Evolutionary conservation across 495 filamentous ascomycete genomes (phyloP), one percentile per base, ranked within the genome.

Genomic region (Tricharina praecox): DNA sequence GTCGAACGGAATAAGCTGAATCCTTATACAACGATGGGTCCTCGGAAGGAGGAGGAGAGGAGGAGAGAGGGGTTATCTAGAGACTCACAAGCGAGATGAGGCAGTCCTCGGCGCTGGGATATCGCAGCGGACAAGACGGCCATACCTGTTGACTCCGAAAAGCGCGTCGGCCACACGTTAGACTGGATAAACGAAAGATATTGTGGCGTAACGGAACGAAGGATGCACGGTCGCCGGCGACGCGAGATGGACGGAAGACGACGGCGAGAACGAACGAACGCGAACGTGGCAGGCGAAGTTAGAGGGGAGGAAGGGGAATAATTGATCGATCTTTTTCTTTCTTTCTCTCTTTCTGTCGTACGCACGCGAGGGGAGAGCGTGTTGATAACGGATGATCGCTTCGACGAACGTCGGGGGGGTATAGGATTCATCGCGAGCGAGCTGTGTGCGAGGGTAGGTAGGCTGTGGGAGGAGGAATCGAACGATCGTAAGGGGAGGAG

Each of bases 41-140:
- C n/a, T n/a, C n/a, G n/a, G n/a, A n/a, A n/a, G n/a, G n/a, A n/a
- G n/a, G n/a, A n/a, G n/a, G n/a, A n/a, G n/a, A n/a, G n/a, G 45
- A 45, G 48, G 28, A 39, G 49, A 30, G 15, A 44, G 50, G 33
- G 42, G 23, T 26, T 19, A 42, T 45, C 48, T 35, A 32, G 23
- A 23, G 52, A 82, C 88, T 75, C 72, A 97, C 92, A 96, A 75
- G 66, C 90, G 77, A 66, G 85, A 93, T 34, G 80, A 81, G 9
- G 86, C 84, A 44, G 85, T 92, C 51, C 90, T 78, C 16, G 90
- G 90, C 34, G 92, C 92, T 50, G 90, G 90, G 59, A 99, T 99
- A 57, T 99, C 90, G 67, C 90, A 99, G 59, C 90, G 90, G 55
- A 99, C 90, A 54, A 99, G 83, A 51, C 90, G 87, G 53, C 90